Percentiles rank a stretch among this genome's conserved stretches.
These are phyloP conservation scores for Lactarius quietus DNA, from an alignment of 768 basidiomycete species.

Conservation along the genomic window DNA sequence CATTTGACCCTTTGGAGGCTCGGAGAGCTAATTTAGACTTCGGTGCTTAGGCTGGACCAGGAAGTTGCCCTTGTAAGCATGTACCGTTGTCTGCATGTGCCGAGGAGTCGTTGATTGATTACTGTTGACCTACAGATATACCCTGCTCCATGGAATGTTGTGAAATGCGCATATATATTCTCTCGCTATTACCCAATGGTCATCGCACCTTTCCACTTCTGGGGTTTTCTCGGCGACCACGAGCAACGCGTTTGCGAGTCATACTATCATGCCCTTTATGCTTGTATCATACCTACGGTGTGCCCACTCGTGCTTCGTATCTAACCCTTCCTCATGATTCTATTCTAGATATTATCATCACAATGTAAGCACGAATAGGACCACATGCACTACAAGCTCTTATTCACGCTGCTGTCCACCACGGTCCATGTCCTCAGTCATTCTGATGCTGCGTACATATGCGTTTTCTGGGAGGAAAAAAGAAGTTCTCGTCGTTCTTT, in stretches of 20 bases:
- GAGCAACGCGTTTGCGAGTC: background rate
- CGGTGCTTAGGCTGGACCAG: slow-evolving; percentile 16
- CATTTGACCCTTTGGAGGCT: background rate
- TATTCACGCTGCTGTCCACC: background rate
- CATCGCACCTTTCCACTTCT: slow-evolving; percentile 20
- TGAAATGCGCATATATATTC: slow-evolving; percentile 20
- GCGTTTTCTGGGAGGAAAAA: slow-evolving; percentile 19
- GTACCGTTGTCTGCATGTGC: too few species aligned
- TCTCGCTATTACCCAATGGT: slow-evolving; percentile 21
- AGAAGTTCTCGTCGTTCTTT: slow-evolving; percentile 8
- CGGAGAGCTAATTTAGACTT: background rate
- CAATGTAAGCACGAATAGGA: slow-evolving; percentile 10
- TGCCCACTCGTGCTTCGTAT: background rate
- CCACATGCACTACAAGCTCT: background rate
- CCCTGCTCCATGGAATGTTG: slow-evolving; percentile 14
- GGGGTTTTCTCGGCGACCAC: slow-evolving; percentile 15
- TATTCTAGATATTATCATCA: slow-evolving; percentile 12
- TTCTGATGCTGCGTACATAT: slow-evolving; percentile 25
- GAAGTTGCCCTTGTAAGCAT: slow-evolving; percentile 15
- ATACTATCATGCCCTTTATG: slow-evolving; percentile 14
- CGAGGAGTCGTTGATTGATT: background rate
- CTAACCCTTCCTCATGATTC: background rate
- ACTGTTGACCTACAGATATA: slow-evolving; percentile 14
- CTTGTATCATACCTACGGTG: slow-evolving; percentile 16
- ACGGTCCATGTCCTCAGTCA: slow-evolving; percentile 13